Conservation (phyloP, 352 stramenopile genomes). For the Globisporangium rhizosaccharum region DNA sequence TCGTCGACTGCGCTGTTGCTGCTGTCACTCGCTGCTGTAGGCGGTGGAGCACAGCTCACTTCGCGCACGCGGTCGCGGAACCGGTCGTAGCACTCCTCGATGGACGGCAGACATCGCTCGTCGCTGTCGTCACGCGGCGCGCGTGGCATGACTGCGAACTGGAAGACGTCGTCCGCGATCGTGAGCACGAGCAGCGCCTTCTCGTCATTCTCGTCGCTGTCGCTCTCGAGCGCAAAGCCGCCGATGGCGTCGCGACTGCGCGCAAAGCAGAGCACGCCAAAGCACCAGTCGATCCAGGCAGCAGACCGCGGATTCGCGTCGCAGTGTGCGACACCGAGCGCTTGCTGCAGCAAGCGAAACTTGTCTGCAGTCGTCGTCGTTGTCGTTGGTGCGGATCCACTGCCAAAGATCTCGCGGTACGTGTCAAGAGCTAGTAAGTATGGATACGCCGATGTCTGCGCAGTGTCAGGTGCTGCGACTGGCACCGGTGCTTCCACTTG, state of each 20-base stretch:
- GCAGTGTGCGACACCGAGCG: slow-evolving; percentile 49
- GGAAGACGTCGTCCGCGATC: slow-evolving; percentile 49
- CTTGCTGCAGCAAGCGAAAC: slow-evolving; percentile 25
- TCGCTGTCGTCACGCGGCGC: background rate
- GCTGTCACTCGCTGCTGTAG: background rate
- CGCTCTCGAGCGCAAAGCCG: background rate
- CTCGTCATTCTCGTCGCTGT: slow-evolving; percentile 15
- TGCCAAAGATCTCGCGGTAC: slow-evolving; percentile 9
- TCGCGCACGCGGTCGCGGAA: slow-evolving; percentile 28
- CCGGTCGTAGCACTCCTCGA: slow-evolving; percentile 33
- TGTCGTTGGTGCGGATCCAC: background rate
- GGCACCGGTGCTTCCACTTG: background rate
- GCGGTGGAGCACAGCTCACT: slow-evolving; percentile 8
- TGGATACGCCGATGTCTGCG: slow-evolving; percentile 1
- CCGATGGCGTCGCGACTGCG: slow-evolving; percentile 4
- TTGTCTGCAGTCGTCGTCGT: slow-evolving; percentile 13
- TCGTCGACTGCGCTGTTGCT: background rate
- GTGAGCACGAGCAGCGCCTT: slow-evolving; percentile 40
- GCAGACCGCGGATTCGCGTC: slow-evolving; percentile 39
- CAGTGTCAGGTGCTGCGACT: background rate
- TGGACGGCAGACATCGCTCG: slow-evolving; percentile 14
- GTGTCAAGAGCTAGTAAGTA: slow-evolving; percentile 13
- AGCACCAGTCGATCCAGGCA: slow-evolving; percentile 60
- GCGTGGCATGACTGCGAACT: slow-evolving; percentile 30
- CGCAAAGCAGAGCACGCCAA: slow-evolving; percentile 60